These are phyloP conservation scores for Botrytis cinerea DNA, from an alignment of 2,329 filamentous ascomycete genomes.

Conservation along the genomic window DNA sequence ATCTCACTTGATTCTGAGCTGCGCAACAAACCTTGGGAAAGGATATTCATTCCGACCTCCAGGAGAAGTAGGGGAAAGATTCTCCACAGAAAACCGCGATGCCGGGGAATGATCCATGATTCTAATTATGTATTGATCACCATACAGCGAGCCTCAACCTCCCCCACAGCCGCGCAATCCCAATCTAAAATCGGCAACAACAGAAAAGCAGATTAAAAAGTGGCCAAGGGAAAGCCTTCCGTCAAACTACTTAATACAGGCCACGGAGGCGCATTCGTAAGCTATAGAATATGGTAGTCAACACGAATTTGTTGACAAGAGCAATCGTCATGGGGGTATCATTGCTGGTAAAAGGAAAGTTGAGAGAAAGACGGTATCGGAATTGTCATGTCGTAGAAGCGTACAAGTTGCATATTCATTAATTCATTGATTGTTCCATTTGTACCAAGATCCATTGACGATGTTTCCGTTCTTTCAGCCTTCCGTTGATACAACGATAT, in stretches of 20 bases:
- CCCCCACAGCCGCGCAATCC: constrained; percentile 30
- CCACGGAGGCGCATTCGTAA: constrained; percentile 33
- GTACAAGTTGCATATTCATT: constrained; percentile 11
- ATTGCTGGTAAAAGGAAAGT: constrained; percentile 33
- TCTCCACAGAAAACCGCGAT: constrained; percentile 51
- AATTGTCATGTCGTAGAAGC: constrained; percentile 4
- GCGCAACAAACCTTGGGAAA: constrained; percentile 52
- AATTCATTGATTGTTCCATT: constrained; percentile 6
- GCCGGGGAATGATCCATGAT: constrained; percentile 46
- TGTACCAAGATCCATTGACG: background rate
- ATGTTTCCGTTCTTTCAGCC: constrained; percentile 26
- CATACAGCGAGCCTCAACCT: constrained; percentile 31
- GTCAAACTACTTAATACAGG: constrained; percentile 23
- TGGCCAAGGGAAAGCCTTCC: background rate
- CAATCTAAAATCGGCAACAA: background rate
- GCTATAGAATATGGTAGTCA: constrained; percentile 17
- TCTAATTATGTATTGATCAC: constrained; percentile 21
- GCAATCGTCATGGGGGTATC: constrained; percentile 40
- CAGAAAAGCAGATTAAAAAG: background rate
- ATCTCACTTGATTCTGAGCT: constrained; percentile 44
- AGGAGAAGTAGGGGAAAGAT: constrained; percentile 46
- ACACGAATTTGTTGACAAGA: constrained; percentile 31
- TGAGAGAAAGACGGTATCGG: background rate
- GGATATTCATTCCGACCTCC: constrained; percentile 50
- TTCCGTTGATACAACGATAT: constrained; percentile 8